Evolutionary conservation across 305 asterid species (phyloP).

Genomic region (Nicotiana rustica): DNA sequence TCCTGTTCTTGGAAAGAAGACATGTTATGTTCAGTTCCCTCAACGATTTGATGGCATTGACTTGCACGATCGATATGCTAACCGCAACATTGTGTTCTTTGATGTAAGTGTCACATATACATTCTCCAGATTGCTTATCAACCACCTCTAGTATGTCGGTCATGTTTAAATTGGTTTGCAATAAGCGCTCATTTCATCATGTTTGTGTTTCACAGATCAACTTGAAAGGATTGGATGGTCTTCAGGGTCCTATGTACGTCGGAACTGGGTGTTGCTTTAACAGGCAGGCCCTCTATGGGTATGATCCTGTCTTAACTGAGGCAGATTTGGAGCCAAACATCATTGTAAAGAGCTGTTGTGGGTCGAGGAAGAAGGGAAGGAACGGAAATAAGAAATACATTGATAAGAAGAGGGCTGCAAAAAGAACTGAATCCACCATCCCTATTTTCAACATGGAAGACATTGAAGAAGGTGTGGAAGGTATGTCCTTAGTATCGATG

Average conservation of each 20-base stretch:
- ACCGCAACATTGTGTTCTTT: conserved; percentile 88
- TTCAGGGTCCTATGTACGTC: conserved; percentile 63
- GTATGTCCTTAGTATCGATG: conserved; percentile 41
- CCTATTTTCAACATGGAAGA: conserved; percentile 94
- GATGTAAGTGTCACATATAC: conserved; percentile 59
- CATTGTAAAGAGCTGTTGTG: conserved; percentile 67
- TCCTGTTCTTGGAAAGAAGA: conserved; percentile 80
- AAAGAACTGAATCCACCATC: conserved; percentile 87
- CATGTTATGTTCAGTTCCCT: conserved; percentile 72
- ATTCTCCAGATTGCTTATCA: conserved; percentile 24
- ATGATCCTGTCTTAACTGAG: conserved; percentile 83
- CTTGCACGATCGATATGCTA: conserved; percentile 90
- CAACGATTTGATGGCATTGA: conserved; percentile 47
- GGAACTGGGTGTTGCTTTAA: conserved; percentile 65
- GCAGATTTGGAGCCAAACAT: conserved; percentile 79
- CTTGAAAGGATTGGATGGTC: conserved; percentile 63
- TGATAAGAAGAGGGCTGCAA: conserved; percentile 89
- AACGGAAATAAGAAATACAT: conserved; percentile 80
- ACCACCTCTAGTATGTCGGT: not conserved
- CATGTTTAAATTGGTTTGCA: not conserved
- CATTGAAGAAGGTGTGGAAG: conserved; percentile 98
- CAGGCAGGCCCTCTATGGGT: conserved; percentile 60
- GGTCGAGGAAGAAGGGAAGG: conserved; percentile 76
- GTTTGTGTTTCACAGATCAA: conserved; percentile 51
- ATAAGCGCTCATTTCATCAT: conserved; percentile 16